Evolutionary conservation across 1,139 yeast genomes (phyloP), one percentile per base, ranked within the genome.

Genomic region (Lodderomyces elongisporus): DNA sequence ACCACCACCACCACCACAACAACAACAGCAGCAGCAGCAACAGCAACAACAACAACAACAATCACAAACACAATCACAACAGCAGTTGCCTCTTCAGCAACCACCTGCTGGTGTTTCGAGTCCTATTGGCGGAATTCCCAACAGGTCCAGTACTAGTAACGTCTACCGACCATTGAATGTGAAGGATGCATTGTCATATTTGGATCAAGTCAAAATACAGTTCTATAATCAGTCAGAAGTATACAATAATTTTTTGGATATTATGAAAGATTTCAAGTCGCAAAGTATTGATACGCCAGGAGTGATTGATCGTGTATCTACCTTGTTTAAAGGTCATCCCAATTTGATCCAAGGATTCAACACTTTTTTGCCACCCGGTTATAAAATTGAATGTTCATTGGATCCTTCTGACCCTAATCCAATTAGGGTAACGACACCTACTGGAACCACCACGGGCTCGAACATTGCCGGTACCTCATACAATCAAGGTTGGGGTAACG

Each of bases 201-300:
- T 91, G 48, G 98, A 93, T 56, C 96, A 88, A 60, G 98, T 91
- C 40, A 93, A 93, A 56, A 77, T 83, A 36, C 97, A 89, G 58
- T 91, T 91, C 59, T 84, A 77, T 57, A 76, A 79, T 46, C 94
- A 91, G 60, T 95, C 97, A 1, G 96, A 89, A 52, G 96, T 93
- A 33, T 91, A 93, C 66, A 93, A 91, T 56, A 89, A 85, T 56
- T 91, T 91, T 53, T 72, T 91, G 52, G 99, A 93, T 56, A 91
- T 91, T 43, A 91, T 91, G 99, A 91, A 91, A 61, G 98, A 93
- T 54, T 93, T 93, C 66, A 91, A 93, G 64, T 83, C 94, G 32
- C 96, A 89, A 62, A 77, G 85, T 45, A 89, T 91, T 51, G 97
- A 93, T 58, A 91, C 99, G 1, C 98, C 98, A 0, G 99, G 97